These are phyloP conservation scores for Globisporangium barbulae DNA, from an alignment of 352 stramenopile species.

Conservation along the genomic window DNA sequence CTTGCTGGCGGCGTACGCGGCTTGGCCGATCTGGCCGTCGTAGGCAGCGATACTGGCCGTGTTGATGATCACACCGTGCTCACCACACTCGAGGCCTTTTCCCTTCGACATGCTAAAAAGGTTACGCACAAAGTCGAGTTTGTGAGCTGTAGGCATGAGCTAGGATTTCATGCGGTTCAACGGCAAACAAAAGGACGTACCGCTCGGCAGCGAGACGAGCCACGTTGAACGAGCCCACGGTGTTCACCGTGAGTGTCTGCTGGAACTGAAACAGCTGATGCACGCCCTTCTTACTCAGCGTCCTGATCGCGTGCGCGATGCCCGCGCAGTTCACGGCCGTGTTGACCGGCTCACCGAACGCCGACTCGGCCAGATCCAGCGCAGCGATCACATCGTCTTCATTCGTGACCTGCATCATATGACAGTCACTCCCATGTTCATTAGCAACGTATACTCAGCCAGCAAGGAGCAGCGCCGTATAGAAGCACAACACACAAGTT, in stretches of 20 bases:
- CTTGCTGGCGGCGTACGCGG: constrained; percentile 97
- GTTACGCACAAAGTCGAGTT: constrained; percentile 7
- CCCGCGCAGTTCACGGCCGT: constrained; percentile 95
- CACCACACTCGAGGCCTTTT: constrained; percentile 59
- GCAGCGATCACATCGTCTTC: constrained; percentile 87
- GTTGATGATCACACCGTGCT: constrained; percentile 98
- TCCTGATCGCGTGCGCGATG: constrained; percentile 92
- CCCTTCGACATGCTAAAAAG: constrained; percentile 81
- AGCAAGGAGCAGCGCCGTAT: background rate
- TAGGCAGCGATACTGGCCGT: constrained; percentile 97
- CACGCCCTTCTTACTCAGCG: constrained; percentile 89
- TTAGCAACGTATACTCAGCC: background rate
- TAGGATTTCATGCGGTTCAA: no score
- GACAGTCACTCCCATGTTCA: background rate
- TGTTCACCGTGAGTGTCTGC: constrained; percentile 96
- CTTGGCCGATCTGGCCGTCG: constrained; percentile 97
- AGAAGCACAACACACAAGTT: background rate
- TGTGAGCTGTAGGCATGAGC: background rate
- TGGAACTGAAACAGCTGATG: constrained; percentile 93
- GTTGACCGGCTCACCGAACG: constrained; percentile 92
- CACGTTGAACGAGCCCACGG: constrained; percentile 97
- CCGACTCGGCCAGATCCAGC: constrained; percentile 89
- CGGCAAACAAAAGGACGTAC: constrained; percentile 30
- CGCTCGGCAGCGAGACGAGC: constrained; percentile 92
- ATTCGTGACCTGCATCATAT: constrained; percentile 78